A percentile compares a stretch with the other conserved stretches of the same genome.
Evolutionary conservation across 352 stramenopile species (phyloP).

Genomic region (Phytophthora constricta): DNA sequence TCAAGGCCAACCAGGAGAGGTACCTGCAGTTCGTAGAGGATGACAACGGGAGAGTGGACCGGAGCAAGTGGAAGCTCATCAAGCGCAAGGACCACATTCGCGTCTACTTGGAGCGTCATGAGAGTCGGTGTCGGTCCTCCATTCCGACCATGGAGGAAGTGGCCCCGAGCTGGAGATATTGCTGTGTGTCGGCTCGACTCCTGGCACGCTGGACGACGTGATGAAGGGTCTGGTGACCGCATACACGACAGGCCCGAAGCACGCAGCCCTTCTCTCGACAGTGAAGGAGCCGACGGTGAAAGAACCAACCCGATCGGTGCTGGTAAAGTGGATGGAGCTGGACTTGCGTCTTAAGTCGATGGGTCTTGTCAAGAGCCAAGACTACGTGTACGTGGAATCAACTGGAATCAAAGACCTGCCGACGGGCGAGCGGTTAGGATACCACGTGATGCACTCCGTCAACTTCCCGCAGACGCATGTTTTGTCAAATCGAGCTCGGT

Average conservation of each 20-base stretch:
- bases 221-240: constrained; percentile 36
- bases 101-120: constrained; percentile 29
- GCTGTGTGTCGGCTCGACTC: constrained; percentile 29
- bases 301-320: constrained; percentile 42
- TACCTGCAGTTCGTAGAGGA: constrained; percentile 34
- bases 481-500: constrained; percentile 31
- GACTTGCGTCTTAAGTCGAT: constrained; percentile 38
- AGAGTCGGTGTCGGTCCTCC: background rate
- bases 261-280: constrained; percentile 41
- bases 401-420: constrained; percentile 34
- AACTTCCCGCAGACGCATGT: constrained; percentile 34
- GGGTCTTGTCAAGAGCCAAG: constrained; percentile 39
- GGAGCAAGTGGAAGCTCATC: constrained; percentile 31
- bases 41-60: constrained; percentile 16
- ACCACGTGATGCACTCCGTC: constrained; percentile 61
- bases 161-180: constrained; percentile 13
- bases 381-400: constrained; percentile 54
- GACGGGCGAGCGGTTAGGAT: constrained; percentile 44
- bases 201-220: constrained; percentile 40
- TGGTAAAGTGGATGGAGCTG: constrained; percentile 40
- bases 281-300: constrained; percentile 41
- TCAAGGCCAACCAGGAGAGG: constrained; percentile 33
- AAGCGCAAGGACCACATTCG: constrained; percentile 20
- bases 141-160: constrained; percentile 5
- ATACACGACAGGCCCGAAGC: constrained; percentile 40